Conservation (phyloP, 768 basidiomycete genomes). For the Trametes gibbosa region DNA sequence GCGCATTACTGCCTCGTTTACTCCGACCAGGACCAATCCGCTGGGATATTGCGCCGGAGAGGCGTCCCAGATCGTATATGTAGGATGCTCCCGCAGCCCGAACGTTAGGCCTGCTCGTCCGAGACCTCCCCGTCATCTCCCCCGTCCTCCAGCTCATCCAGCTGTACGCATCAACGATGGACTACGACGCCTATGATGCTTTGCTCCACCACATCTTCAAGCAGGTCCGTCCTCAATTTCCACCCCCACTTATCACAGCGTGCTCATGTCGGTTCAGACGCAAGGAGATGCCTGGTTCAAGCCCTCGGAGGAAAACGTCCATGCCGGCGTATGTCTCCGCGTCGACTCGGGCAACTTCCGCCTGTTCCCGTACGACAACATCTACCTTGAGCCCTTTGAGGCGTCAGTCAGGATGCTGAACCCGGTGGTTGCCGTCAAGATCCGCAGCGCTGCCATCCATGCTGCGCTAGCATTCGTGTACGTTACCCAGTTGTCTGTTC, state of each 20-base stretch:
- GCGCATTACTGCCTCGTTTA: background rate
- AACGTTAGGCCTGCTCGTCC: background rate
- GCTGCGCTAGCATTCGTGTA: slow-evolving; percentile 72
- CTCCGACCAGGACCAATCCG: background rate
- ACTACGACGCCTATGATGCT: slow-evolving; percentile 74
- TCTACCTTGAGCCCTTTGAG: slow-evolving; percentile 76
- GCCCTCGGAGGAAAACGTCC: slow-evolving; percentile 77
- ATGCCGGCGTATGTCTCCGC: slow-evolving; percentile 77
- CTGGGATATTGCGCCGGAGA: background rate
- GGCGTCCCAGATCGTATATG: background rate
- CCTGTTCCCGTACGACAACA: slow-evolving; percentile 84
- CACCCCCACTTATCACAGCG: background rate
- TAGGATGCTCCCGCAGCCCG: background rate
- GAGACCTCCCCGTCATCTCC: background rate
- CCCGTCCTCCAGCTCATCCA: background rate
- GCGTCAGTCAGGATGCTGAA: slow-evolving; percentile 72
- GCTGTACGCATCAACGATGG: slow-evolving; percentile 39
- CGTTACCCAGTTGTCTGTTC: slow-evolving; percentile 25
- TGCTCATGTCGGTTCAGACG: slow-evolving; percentile 42
- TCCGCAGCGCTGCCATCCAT: slow-evolving; percentile 79
- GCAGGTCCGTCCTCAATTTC: slow-evolving; percentile 42
- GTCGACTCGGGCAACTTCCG: slow-evolving; percentile 68
- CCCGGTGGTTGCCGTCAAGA: slow-evolving; percentile 83
- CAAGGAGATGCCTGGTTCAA: slow-evolving; percentile 87
- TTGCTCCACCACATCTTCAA: slow-evolving; percentile 78